phyloP scores from a whole-genome alignment of 495 filamentous ascomycete species.

The Rusavskia elegans region DNA sequence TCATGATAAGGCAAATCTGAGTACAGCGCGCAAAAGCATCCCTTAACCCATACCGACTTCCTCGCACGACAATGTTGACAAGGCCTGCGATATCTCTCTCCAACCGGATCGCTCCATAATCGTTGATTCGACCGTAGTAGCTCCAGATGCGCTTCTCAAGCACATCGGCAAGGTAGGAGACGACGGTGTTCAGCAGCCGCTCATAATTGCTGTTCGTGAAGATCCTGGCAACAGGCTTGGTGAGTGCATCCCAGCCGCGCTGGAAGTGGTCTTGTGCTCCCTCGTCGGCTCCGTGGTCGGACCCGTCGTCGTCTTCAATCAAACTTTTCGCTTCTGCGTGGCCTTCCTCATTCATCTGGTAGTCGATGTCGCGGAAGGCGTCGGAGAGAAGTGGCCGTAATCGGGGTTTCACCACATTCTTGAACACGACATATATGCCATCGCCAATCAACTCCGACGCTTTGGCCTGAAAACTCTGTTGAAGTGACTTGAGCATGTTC shows the following conservation, averaged over 20 bases:
- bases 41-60: constrained; percentile 60
- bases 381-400: constrained; percentile 75
- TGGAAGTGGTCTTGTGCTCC: constrained; percentile 60
- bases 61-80: constrained; percentile 56
- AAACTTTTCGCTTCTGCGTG: constrained; percentile 20
- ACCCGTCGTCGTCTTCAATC: constrained; percentile 13
- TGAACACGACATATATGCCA: constrained; percentile 68
- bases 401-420: constrained; percentile 72
- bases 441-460: constrained; percentile 67
- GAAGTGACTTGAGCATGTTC: constrained; percentile 49
- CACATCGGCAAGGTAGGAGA: constrained; percentile 53
- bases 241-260: constrained; percentile 67
- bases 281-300: constrained; percentile 26
- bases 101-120: constrained; percentile 70
- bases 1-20: constrained; percentile 79
- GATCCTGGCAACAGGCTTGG: constrained; percentile 68
- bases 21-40: constrained; percentile 65
- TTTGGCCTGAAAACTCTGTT: constrained; percentile 56
- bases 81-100: constrained; percentile 79
- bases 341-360: constrained; percentile 38
- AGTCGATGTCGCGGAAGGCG: constrained; percentile 83
- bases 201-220: constrained; percentile 59
- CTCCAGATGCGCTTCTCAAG: constrained; percentile 87
- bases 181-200: constrained; percentile 53
- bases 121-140: constrained; percentile 64